Evolutionary conservation across 164 flowering plant species (phyloP).

Genomic region (Vitis labrusca): DNA sequence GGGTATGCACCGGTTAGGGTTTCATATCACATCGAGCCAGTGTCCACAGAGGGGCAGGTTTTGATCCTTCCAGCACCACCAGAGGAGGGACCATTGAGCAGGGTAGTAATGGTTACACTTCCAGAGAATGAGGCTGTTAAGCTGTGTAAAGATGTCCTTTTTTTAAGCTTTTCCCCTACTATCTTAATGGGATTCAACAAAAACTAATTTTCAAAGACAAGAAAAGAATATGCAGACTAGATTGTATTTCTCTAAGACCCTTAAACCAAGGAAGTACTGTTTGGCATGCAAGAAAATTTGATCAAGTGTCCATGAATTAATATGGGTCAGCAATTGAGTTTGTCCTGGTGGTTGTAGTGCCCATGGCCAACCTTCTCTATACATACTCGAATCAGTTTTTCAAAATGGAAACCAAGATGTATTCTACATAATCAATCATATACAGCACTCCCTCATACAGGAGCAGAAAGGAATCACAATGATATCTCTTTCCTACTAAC

Average conservation of each 20-base stretch:
- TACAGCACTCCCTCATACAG: too few relatives aligned
- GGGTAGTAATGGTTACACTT: slow-evolving; percentile 62
- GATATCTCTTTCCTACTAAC: too few relatives aligned
- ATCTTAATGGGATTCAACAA: slow-evolving; percentile 38
- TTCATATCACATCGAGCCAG: slow-evolving; percentile 48
- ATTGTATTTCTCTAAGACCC: not conserved
- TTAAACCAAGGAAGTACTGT: too few relatives aligned
- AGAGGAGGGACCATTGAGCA: slow-evolving; percentile 40
- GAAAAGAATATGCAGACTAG: not conserved
- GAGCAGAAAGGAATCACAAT: too few relatives aligned
- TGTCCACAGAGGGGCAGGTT: slow-evolving; percentile 43
- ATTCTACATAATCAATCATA: too few relatives aligned
- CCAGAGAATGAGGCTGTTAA: slow-evolving; percentile 33
- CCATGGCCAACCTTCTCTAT: too few relatives aligned
- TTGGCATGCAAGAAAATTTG: not conserved
- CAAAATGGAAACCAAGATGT: too few relatives aligned
- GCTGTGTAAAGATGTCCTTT: slow-evolving; percentile 38
- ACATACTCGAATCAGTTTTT: too few relatives aligned
- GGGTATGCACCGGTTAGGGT: slow-evolving; percentile 34
- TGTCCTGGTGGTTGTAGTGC: too few relatives aligned
- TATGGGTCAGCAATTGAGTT: too few relatives aligned
- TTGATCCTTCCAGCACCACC: slow-evolving; percentile 44
- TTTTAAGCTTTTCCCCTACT: slow-evolving; percentile 40
- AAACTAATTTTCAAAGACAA: slow-evolving; percentile 13
- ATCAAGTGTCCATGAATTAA: too few relatives aligned